These are phyloP conservation scores for Daedaleopsis nitida DNA, from an alignment of 768 basidiomycete species.

Conservation along the genomic window DNA sequence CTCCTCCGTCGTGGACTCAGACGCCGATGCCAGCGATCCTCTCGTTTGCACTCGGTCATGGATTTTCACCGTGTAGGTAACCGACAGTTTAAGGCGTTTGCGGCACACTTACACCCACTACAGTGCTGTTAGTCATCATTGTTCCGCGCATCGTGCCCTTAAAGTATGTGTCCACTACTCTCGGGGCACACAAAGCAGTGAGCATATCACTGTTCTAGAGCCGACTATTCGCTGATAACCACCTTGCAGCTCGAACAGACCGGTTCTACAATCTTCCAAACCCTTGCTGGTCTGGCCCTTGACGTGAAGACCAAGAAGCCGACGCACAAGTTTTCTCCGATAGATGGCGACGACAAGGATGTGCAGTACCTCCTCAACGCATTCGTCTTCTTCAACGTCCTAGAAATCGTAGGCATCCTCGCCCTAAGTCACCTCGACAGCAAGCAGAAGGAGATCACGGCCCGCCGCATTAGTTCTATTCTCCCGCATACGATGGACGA, in stretches of 20 bases:
- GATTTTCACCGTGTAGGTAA: conserved; percentile 67
- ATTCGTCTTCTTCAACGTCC: conserved; percentile 57
- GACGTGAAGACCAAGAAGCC: conserved; percentile 45
- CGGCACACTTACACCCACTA: background rate
- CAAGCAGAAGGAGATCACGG: conserved; percentile 36
- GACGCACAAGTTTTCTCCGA: background rate
- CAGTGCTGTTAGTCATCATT: conserved; percentile 73
- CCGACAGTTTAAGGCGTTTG: background rate
- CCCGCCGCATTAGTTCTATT: conserved; percentile 18
- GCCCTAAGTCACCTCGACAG: conserved; percentile 51
- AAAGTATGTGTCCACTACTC: conserved; percentile 76
- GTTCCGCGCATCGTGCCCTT: conserved; percentile 71
- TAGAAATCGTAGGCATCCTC: conserved; percentile 56
- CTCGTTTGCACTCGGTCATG: conserved; percentile 67
- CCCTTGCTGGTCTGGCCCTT: conserved; percentile 67
- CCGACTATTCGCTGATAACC: background rate
- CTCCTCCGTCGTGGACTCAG: conserved; percentile 58
- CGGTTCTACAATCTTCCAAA: conserved; percentile 73
- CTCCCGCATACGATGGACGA: conserved; percentile 18
- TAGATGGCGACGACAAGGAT: conserved; percentile 28
- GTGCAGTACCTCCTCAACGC: conserved; percentile 55
- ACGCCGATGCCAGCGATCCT: conserved; percentile 63
- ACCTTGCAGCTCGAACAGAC: conserved; percentile 70
- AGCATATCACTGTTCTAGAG: conserved; percentile 21
- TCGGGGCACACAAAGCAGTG: conserved; percentile 80